Conservation (phyloP, 139 green algal genomes). For the Haematococcus sp. region DNA sequence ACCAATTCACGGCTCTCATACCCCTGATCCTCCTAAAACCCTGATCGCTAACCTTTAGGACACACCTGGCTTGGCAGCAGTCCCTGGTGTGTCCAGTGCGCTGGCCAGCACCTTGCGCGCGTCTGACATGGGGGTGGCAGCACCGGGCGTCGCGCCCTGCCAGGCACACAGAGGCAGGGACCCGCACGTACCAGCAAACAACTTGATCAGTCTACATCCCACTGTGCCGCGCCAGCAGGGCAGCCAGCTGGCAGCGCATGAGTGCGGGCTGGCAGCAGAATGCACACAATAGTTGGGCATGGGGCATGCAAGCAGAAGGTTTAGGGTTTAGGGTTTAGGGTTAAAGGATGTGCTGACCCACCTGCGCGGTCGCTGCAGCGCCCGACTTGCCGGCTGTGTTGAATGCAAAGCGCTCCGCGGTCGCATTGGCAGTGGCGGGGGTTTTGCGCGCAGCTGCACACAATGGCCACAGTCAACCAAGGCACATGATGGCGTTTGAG, state of each 20-base stretch:
- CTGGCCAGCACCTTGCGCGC: constrained; percentile 1
- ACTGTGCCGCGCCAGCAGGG: too few relatives aligned
- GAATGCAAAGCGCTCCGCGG: too few relatives aligned
- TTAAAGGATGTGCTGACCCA: too few relatives aligned
- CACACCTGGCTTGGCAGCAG: background rate
- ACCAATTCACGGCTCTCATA: background rate
- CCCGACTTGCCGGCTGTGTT: too few relatives aligned
- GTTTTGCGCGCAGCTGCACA: too few relatives aligned
- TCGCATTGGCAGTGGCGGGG: too few relatives aligned
- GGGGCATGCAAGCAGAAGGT: background rate
- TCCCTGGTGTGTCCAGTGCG: background rate
- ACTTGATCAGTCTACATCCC: background rate
- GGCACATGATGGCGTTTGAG: too few relatives aligned
- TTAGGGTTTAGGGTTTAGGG: too few relatives aligned
- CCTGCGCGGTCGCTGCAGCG: too few relatives aligned
- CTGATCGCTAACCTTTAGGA: background rate
- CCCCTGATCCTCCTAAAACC: background rate
- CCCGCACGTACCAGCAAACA: background rate
- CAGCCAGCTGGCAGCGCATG: background rate
- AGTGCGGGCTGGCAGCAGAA: background rate
- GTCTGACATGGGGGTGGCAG: constrained; percentile 6
- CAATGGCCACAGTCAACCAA: too few relatives aligned
- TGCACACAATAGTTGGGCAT: background rate
- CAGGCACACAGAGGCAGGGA: background rate
- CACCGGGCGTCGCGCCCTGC: background rate